Base-by-base conservation (phyloP, 192 early-diverging fungal species). In the Cladochytrium replicatum region DNA sequence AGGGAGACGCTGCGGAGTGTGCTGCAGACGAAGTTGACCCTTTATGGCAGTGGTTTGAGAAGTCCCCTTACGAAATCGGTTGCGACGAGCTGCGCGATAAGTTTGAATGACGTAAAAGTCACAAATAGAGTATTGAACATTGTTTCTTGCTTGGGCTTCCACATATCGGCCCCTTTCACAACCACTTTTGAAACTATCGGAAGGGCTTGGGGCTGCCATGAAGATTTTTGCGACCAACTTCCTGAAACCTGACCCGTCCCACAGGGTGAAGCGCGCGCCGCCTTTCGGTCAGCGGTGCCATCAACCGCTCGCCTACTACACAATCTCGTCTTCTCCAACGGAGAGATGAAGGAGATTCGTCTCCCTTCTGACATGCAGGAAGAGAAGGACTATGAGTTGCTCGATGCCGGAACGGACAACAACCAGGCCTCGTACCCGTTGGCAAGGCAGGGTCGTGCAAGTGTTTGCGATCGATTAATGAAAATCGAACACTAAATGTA, bases 31-130 rank as follows among this genome's bases (percentile, higher is more conserved):
- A 56, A 6, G 52, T 61, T 29, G 45, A 52, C 1, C 74, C 68
- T 46, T 61, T 60, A 52, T 82, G 71, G 50, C 83, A 85, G 41
- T 91, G 88, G 88, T 87, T 87, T 57, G 88, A 91, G 46, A 69
- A 87, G 40, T 83, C 72, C 3, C 86, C 88, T 0, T 87, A 75
- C 48, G 84, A 91, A 45, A 60, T 87, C 39, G 88, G 88, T 40
- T 81, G 78, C 55, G 81, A 82, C 25, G 88, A 91, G 48, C 64
- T 80, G 2, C 61, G 53, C 31, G 76, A 74, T 81, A 58, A 54
- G 59, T 44, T 21, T 8, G 21, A 0, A 29, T 52, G 7, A 40
- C 25, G 4, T 43, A 23, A 22, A 6, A 6, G 3, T 29, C 6
- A 3, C 41, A 1, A 46, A 43, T 21, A 41, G 6, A 27, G 41